Evolutionary conservation across 768 basidiomycete species (phyloP).

Genomic region (Panaeolus papilionaceus): DNA sequence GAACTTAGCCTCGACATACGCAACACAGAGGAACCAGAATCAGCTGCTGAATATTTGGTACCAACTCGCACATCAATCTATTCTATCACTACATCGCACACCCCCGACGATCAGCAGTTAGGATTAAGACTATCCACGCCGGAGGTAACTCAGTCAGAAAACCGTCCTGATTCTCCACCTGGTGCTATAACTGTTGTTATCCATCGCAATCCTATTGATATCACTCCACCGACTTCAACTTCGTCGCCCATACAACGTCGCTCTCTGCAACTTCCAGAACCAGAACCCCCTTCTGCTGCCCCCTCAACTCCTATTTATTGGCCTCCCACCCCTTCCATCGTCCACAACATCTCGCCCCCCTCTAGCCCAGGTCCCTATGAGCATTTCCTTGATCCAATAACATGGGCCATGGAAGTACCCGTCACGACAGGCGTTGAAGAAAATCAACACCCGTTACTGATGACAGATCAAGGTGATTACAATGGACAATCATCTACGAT

Average conservation of each 20-base stretch:
- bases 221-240: neutral
- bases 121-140: neutral
- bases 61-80: neutral
- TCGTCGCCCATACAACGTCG: neutral
- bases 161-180: neutral
- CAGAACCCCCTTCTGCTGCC: neutral
- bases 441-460: too few relatives aligned
- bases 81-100: neutral
- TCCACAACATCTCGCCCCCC: neutral
- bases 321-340: neutral
- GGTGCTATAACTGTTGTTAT: neutral
- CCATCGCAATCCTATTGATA: neutral
- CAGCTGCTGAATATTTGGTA: neutral
- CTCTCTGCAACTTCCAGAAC: neutral
- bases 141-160: neutral
- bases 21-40: neutral
- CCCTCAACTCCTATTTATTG: neutral
- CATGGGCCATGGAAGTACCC: conserved; percentile 1
- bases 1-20: neutral
- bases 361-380: neutral
- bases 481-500: neutral
- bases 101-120: neutral
- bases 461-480: neutral
- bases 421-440: too few relatives aligned
- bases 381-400: conserved; percentile 2